Conservation (phyloP, 2,329 filamentous ascomycete genomes). For the Beauveria varroae region DNA sequence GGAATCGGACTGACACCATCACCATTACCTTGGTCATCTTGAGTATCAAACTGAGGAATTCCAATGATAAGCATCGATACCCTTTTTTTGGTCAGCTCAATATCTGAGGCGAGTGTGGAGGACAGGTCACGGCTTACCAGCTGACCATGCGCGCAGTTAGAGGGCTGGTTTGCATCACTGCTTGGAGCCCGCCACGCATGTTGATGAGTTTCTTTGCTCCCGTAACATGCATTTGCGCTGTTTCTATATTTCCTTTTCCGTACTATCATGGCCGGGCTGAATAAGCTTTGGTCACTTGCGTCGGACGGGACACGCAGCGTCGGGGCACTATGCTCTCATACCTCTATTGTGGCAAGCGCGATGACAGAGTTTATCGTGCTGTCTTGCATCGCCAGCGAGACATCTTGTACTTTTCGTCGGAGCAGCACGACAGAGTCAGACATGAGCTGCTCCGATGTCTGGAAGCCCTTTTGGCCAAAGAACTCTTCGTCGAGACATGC, state of each 20-base stretch:
- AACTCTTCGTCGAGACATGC: slow-evolving; percentile 49
- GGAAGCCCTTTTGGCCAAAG: slow-evolving; percentile 43
- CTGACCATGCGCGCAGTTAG: slow-evolving; percentile 48
- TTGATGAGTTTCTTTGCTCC: slow-evolving; percentile 41
- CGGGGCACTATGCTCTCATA: slow-evolving; percentile 21
- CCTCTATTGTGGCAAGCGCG: slow-evolving; percentile 50
- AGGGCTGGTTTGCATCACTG: slow-evolving; percentile 39
- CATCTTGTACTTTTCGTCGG: slow-evolving; percentile 40
- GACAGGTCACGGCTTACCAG: slow-evolving; percentile 32
- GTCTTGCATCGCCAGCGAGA: slow-evolving; percentile 40
- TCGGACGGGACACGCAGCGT: background rate
- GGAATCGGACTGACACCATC: slow-evolving; percentile 40
- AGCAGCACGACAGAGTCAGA: slow-evolving; percentile 46
- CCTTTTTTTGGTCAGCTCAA: slow-evolving; percentile 27
- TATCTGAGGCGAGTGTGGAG: background rate
- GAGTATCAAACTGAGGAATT: slow-evolving; percentile 43
- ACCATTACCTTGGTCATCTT: slow-evolving; percentile 41
- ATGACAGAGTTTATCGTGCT: slow-evolving; percentile 50
- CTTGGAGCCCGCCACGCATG: slow-evolving; percentile 42
- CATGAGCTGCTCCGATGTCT: slow-evolving; percentile 48
- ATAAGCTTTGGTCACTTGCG: background rate
- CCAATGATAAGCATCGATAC: slow-evolving; percentile 50
- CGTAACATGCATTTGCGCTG: slow-evolving; percentile 40
- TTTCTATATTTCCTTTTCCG: slow-evolving; percentile 42
- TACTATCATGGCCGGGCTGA: slow-evolving; percentile 26